phyloP scores from a whole-genome alignment of 2,329 filamentous ascomycete species.

The Colletotrichum sp. region DNA sequence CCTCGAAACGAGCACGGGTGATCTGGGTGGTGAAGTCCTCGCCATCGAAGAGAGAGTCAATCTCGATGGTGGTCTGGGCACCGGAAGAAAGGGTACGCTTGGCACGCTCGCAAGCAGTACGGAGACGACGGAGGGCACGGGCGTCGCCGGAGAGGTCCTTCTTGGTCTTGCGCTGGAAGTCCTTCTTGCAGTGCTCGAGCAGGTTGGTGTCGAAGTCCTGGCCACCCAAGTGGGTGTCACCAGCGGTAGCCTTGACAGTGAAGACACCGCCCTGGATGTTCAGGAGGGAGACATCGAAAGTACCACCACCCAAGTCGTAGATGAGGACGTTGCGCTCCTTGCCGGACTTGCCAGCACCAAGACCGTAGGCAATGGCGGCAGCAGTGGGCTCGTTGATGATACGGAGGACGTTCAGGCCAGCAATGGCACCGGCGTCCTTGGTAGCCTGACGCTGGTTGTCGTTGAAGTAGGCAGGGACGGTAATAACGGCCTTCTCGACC shows the following conservation, averaged over 20 bases:
- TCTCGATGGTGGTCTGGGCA: constrained; percentile 97
- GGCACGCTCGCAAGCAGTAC: constrained; percentile 98
- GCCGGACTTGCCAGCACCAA: constrained; percentile 90
- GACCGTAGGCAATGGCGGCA: constrained; percentile 97
- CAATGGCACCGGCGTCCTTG: constrained; percentile 98
- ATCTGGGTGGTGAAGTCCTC: constrained; percentile 98
- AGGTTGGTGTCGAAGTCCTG: constrained; percentile 97
- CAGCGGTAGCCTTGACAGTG: constrained; percentile 97
- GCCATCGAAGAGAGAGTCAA: constrained; percentile 97
- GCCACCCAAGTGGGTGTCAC: constrained; percentile 96
- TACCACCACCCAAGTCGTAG: constrained; percentile 99
- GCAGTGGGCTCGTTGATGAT: constrained; percentile 99
- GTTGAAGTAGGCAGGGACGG: constrained; percentile 99
- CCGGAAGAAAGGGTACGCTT: constrained; percentile 98
- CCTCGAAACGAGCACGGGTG: constrained; percentile 98
- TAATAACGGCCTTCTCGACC: constrained; percentile 98
- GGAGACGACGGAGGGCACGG: constrained; percentile 92
- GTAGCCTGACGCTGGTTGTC: constrained; percentile 99
- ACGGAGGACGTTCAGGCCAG: constrained; percentile 97
- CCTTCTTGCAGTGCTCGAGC: constrained; percentile 95
- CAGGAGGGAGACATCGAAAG: constrained; percentile 99
- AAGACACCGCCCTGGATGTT: constrained; percentile 99
- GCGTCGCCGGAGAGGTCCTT: constrained; percentile 82
- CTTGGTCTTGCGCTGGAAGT: constrained; percentile 85
- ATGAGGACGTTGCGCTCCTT: constrained; percentile 99